Evolutionary conservation across 2,329 filamentous ascomycete genomes (phyloP).

Genomic region (Coniosporium uncinatum): DNA sequence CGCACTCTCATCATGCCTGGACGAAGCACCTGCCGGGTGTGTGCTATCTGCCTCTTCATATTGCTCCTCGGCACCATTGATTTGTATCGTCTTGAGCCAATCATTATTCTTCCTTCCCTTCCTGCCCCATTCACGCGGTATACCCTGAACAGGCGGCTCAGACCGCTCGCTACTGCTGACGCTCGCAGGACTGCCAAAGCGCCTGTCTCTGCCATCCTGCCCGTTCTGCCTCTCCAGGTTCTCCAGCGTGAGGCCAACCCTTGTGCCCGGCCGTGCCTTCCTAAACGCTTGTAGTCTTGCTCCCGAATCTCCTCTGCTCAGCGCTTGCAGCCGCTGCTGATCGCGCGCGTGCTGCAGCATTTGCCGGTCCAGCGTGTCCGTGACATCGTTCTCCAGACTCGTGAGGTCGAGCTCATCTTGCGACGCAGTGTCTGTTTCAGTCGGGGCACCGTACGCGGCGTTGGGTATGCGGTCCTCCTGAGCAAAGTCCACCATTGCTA

Average conservation of each 20-base stretch:
- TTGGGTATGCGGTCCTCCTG: background rate
- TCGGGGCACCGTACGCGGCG: background rate
- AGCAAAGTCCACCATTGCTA: background rate
- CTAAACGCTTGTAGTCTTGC: constrained; percentile 25
- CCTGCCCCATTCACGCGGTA: constrained; percentile 40
- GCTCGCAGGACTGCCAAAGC: constrained; percentile 12
- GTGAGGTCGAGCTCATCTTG: no score
- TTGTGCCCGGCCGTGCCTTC: constrained; percentile 31
- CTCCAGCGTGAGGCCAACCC: constrained; percentile 32
- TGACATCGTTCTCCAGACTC: constrained; percentile 30
- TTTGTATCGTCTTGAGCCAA: constrained; percentile 25
- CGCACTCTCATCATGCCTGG: constrained; percentile 13
- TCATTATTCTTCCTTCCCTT: constrained; percentile 31
- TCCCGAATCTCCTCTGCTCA: constrained; percentile 8
- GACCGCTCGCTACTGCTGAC: constrained; percentile 24
- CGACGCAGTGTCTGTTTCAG: constrained; percentile 16
- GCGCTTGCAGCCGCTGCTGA: constrained; percentile 26
- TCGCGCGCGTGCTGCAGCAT: constrained; percentile 38
- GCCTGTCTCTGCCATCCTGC: constrained; percentile 9
- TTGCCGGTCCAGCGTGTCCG: constrained; percentile 37
- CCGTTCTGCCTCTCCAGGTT: constrained; percentile 28
- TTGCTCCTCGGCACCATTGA: background rate
- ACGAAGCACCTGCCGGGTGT: background rate
- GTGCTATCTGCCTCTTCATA: background rate
- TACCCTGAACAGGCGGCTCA: constrained; percentile 33